Percentiles rank a stretch among this genome's conserved stretches.
phyloP scores from a whole-genome alignment of 2,329 filamentous ascomycete species.

The Aureobasidium sp. region DNA sequence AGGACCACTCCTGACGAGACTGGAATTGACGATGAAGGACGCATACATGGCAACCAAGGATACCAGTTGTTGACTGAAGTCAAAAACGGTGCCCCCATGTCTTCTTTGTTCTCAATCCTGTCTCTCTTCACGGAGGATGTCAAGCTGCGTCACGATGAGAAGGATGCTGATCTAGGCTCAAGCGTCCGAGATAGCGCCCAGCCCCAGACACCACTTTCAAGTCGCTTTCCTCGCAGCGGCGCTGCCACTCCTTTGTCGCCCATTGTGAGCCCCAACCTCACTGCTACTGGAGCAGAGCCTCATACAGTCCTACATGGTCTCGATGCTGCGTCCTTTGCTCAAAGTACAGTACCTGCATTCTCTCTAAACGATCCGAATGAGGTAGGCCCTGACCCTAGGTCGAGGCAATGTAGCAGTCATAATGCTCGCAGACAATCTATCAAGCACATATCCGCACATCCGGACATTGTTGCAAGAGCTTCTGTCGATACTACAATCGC shows the following conservation, averaged over 20 bases:
- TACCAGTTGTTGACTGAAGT: conserved; percentile 96
- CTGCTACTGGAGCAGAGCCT: conserved; percentile 16
- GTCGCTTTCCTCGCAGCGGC: neutral
- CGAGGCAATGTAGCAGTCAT: neutral
- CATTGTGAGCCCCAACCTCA: conserved; percentile 29
- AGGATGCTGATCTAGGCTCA: conserved; percentile 37
- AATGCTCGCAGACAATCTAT: conserved; percentile 19
- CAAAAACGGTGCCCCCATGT: conserved; percentile 97
- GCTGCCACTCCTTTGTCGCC: conserved; percentile 31
- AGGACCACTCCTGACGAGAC: conserved; percentile 33
- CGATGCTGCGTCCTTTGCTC: conserved; percentile 29
- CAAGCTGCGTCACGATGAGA: conserved; percentile 60
- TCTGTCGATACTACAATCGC: conserved; percentile 96
- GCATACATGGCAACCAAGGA: conserved; percentile 61
- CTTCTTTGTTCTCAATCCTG: conserved; percentile 92
- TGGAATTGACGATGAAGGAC: conserved; percentile 51
- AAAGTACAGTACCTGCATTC: conserved; percentile 59
- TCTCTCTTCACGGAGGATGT: conserved; percentile 95
- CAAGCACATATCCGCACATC: conserved; percentile 70
- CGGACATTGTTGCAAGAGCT: conserved; percentile 92
- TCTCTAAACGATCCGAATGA: conserved; percentile 50
- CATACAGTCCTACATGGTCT: conserved; percentile 14
- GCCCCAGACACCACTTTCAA: neutral
- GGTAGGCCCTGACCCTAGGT: neutral
- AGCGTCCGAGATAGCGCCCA: conserved; percentile 28